A percentile compares a stretch with the other conserved stretches of the same genome.
Conservation (phyloP, 495 filamentous ascomycete genomes). For the Lasiosphaeria hispida region DNA sequence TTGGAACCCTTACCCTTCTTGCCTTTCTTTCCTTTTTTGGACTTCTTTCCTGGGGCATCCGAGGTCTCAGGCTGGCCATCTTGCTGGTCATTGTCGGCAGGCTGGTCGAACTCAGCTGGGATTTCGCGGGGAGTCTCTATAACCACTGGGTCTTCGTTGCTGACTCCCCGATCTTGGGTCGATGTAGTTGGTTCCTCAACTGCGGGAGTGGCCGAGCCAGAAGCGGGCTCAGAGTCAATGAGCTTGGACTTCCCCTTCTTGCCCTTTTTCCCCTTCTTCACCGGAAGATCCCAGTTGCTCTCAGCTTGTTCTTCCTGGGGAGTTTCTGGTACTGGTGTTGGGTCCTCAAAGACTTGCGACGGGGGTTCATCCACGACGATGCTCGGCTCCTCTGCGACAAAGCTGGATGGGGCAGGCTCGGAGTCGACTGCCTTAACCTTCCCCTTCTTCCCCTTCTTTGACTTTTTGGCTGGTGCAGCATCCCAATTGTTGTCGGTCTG, state of each 20-base stretch:
- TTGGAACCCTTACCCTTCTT: conserved; percentile 16
- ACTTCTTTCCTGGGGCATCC: conserved; percentile 18
- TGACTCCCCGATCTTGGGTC: neutral
- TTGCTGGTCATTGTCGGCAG: neutral
- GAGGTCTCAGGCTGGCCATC: neutral
- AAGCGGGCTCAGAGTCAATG: conserved; percentile 8
- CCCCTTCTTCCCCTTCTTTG: conserved; percentile 31
- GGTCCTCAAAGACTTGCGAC: neutral
- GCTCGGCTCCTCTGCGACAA: neutral
- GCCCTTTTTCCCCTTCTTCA: conserved; percentile 20
- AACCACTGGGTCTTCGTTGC: no score
- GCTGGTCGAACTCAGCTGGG: neutral
- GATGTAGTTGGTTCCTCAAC: neutral
- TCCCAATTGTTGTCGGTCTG: neutral
- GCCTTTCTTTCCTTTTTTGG: conserved; percentile 31
- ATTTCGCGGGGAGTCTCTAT: neutral
- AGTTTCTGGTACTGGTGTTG: neutral
- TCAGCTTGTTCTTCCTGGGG: conserved; percentile 6
- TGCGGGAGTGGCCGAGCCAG: neutral
- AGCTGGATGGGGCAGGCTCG: conserved; percentile 19
- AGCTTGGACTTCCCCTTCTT: conserved; percentile 31
- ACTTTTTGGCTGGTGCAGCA: conserved; percentile 20
- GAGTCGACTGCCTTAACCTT: conserved; percentile 23
- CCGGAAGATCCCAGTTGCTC: conserved; percentile 5
- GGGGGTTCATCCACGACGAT: neutral